Evolutionary conservation across 1,284 basidiomycete genomes (phyloP).

Genomic region (Caloboletus firmus): DNA sequence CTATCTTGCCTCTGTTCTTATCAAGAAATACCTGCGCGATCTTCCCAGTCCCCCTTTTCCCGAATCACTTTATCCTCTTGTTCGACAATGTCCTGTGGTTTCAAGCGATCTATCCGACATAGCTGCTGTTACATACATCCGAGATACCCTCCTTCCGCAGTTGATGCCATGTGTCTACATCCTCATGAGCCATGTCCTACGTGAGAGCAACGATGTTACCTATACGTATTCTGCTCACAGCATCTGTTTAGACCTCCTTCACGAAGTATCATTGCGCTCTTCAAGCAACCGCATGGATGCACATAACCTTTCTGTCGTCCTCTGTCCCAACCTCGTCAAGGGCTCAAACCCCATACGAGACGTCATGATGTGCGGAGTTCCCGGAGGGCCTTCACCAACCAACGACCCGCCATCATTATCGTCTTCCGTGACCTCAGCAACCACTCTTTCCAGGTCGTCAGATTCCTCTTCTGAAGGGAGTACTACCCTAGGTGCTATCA

Average conservation of each 20-base stretch:
- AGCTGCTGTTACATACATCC: constrained; percentile 59
- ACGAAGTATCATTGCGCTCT: constrained; percentile 70
- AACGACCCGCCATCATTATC: constrained; percentile 15
- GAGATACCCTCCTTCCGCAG: constrained; percentile 63
- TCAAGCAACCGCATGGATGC: constrained; percentile 78
- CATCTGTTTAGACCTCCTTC: constrained; percentile 61
- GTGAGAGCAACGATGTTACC: constrained; percentile 46
- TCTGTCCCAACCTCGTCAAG: constrained; percentile 76
- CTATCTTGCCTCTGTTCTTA: constrained; percentile 77
- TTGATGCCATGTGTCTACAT: constrained; percentile 73
- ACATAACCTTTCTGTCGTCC: constrained; percentile 75
- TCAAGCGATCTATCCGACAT: constrained; percentile 56
- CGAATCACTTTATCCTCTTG: constrained; percentile 61
- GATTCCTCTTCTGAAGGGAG: constrained; percentile 40
- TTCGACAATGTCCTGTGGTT: constrained; percentile 65
- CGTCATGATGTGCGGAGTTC: constrained; percentile 69
- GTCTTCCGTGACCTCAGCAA: constrained; percentile 26
- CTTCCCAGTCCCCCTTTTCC: constrained; percentile 76
- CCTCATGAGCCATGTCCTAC: constrained; percentile 67
- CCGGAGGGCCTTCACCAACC: constrained; percentile 40
- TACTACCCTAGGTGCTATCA: constrained; percentile 68
- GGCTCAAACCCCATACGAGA: constrained; percentile 66
- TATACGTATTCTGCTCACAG: constrained; percentile 14
- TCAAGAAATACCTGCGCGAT: constrained; percentile 83
- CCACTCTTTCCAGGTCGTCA: constrained; percentile 22